These are phyloP conservation scores for Skeletonema marinoi DNA, from an alignment of 108 stramenopile genomes.

Conservation along the genomic window DNA sequence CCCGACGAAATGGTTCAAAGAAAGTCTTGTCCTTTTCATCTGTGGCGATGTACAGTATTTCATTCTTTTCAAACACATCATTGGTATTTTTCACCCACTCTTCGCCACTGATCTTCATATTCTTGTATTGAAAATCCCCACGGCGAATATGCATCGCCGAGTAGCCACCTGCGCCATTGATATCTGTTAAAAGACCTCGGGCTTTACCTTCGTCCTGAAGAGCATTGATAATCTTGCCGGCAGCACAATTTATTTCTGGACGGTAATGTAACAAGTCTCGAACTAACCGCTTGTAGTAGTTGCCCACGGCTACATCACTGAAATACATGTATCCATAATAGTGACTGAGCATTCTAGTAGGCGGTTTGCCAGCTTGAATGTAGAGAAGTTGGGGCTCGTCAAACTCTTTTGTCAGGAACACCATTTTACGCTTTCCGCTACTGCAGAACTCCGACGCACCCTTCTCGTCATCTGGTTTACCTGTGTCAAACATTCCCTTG, in stretches of 20 bases:
- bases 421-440: slow-evolving; percentile 5
- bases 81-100: slow-evolving; percentile 73
- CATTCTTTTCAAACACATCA: slow-evolving; percentile 55
- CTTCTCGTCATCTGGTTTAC: slow-evolving; percentile 12
- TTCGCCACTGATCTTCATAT: slow-evolving; percentile 64
- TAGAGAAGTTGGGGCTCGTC: slow-evolving; percentile 54
- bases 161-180: slow-evolving; percentile 47
- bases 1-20: slow-evolving; percentile 66
- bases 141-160: slow-evolving; percentile 80
- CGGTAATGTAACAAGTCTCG: slow-evolving; percentile 81
- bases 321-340: slow-evolving; percentile 83
- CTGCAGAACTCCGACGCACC: slow-evolving; percentile 24
- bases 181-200: slow-evolving; percentile 47
- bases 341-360: slow-evolving; percentile 77
- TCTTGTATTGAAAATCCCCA: slow-evolving; percentile 85
- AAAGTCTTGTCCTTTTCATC: slow-evolving; percentile 85
- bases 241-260: slow-evolving; percentile 86
- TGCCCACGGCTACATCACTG: slow-evolving; percentile 63
- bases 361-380: slow-evolving; percentile 52
- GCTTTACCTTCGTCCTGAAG: slow-evolving; percentile 55
- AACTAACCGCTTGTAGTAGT: slow-evolving; percentile 81
- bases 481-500: slow-evolving; percentile 40
- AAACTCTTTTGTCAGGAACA: slow-evolving; percentile 22
- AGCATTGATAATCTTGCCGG: slow-evolving; percentile 83
- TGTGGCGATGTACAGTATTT: slow-evolving; percentile 81